Percentiles rank a stretch among this genome's conserved stretches.
Evolutionary conservation across 1,284 basidiomycete genomes (phyloP).

Genomic region (Cystobasidium pallidum): DNA sequence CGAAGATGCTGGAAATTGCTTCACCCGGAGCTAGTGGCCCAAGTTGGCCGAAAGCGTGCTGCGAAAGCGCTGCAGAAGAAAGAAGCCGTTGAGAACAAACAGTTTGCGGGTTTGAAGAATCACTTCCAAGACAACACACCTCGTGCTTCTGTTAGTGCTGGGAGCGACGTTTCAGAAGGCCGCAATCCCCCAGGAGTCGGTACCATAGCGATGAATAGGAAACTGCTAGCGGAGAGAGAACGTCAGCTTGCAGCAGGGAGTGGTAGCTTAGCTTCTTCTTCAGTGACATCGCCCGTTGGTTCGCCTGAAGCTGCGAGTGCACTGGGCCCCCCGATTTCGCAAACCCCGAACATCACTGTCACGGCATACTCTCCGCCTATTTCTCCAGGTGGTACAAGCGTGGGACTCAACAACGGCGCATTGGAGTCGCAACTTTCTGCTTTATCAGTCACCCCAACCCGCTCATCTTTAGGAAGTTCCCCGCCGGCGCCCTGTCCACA

Average conservation of each 20-base stretch:
- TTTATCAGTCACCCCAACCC: constrained; percentile 1
- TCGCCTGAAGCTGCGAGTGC: background rate
- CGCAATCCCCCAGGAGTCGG: constrained; percentile 47
- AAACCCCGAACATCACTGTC: constrained; percentile 14
- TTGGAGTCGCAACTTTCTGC: background rate
- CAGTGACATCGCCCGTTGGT: background rate
- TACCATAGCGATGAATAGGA: constrained; percentile 53
- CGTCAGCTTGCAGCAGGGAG: constrained; percentile 37
- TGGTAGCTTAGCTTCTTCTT: background rate
- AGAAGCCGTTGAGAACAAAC: constrained; percentile 4
- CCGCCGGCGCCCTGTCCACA: background rate
- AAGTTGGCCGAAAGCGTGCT: constrained; percentile 33
- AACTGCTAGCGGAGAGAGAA: constrained; percentile 48
- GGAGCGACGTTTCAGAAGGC: constrained; percentile 53
- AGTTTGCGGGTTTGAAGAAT: constrained; percentile 1
- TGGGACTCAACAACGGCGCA: background rate
- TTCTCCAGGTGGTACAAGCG: constrained; percentile 1
- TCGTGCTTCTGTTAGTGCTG: constrained; percentile 41
- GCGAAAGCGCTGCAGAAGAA: constrained; percentile 9
- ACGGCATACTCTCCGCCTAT: constrained; percentile 21
- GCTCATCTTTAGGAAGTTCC: constrained; percentile 23
- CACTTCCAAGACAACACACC: constrained; percentile 23
- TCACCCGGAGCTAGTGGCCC: constrained; percentile 50
- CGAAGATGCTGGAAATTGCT: constrained; percentile 82
- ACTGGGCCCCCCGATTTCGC: background rate